Conservation (phyloP, 1,284 basidiomycete genomes). For the Tilletiopsis washingtonensis region DNA sequence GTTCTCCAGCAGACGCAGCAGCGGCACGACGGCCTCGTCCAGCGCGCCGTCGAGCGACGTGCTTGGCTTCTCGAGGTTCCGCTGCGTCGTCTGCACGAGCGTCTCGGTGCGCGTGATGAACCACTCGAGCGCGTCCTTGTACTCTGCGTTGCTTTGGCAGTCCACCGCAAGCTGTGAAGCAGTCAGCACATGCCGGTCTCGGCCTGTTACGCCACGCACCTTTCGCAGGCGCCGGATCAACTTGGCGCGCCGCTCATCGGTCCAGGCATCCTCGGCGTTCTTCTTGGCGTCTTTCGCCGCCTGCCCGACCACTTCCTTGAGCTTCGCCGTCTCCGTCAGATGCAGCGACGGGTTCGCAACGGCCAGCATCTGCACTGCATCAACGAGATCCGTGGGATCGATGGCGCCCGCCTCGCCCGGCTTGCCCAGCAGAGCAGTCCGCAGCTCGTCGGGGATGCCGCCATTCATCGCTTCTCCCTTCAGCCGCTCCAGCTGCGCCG, state of each 20-base stretch:
- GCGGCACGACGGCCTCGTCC: background rate
- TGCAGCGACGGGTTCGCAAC: conserved; percentile 3
- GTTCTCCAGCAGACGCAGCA: conserved; percentile 13
- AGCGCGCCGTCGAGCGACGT: conserved; percentile 1
- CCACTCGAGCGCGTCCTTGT: conserved; percentile 7
- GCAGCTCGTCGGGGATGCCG: conserved; percentile 6
- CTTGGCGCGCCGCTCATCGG: conserved; percentile 2
- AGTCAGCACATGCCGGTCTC: background rate
- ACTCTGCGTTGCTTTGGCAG: conserved; percentile 7
- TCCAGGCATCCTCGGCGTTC: conserved; percentile 4
- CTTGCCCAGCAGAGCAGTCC: conserved; percentile 1
- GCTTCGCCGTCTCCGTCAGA: background rate
- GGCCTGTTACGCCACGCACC: background rate
- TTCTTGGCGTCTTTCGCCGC: background rate
- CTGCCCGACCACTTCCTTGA: background rate
- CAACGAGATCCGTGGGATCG: conserved; percentile 5
- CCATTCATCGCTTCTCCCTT: conserved; percentile 2
- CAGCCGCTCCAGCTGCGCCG: background rate
- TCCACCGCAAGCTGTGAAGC: conserved; percentile 5
- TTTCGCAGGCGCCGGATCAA: conserved; percentile 7
- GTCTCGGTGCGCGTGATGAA: conserved; percentile 8
- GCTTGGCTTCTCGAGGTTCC: conserved; percentile 2
- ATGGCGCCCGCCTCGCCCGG: conserved; percentile 1
- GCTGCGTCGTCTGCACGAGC: background rate
- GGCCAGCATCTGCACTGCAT: conserved; percentile 10